phyloP scores from a whole-genome alignment of 192 early-diverging fungal species.

The Spinellus fusiger region DNA sequence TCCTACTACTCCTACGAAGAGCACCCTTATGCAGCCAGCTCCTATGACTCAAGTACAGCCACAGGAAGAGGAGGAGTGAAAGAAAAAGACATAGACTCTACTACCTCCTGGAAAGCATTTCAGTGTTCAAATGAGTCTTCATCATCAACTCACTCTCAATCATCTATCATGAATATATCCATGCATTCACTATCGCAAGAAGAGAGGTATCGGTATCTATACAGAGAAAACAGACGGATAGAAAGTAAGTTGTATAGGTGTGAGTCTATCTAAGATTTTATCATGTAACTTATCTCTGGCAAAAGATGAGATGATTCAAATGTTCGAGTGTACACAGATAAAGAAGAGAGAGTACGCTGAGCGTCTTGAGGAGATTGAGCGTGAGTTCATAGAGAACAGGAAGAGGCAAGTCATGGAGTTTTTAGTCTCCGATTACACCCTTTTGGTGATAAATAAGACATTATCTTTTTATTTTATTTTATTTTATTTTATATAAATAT shows the following conservation, averaged over 20 bases:
- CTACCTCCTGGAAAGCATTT: neutral
- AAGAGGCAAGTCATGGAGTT: neutral
- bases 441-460: neutral
- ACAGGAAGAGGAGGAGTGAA: no score
- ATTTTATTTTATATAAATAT: neutral
- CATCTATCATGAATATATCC: neutral
- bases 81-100: no score
- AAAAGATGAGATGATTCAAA: neutral
- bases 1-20: no score
- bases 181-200: neutral
- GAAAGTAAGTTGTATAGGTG: neutral
- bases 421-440: neutral
- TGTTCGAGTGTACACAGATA: neutral
- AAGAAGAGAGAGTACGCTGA: constrained; percentile 6
- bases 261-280: no score
- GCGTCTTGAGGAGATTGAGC: neutral
- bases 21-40: no score
- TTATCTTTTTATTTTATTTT: neutral
- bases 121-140: neutral
- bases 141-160: no score
- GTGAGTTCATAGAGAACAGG: constrained; percentile 9
- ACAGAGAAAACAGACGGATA: neutral
- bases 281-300: neutral
- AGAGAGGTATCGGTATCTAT: neutral
- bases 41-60: no score